Conservation (phyloP, 345 rosid genomes). For the Combretum micranthum region DNA sequence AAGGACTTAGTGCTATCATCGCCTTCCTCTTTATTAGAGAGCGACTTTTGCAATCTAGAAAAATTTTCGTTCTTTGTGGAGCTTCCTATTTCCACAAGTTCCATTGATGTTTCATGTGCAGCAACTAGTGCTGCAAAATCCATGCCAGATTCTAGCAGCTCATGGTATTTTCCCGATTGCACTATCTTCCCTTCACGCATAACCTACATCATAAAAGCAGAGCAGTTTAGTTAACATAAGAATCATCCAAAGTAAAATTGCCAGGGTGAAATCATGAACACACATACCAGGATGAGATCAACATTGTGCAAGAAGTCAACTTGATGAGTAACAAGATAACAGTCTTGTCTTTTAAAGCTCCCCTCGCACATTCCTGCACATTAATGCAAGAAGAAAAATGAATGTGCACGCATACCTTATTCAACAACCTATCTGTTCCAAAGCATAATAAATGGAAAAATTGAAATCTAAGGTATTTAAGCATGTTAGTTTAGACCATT, state of each 20-base stretch:
- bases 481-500: too few relatives aligned
- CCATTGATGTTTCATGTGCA: conserved; percentile 83
- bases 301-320: conserved; percentile 91
- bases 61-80: conserved; percentile 17
- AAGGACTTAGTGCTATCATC: conserved; percentile 42
- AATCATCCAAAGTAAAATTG: background rate
- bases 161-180: conserved; percentile 74
- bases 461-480: too few relatives aligned
- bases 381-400: background rate
- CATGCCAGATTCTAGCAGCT: conserved; percentile 43
- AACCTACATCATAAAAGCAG: conserved; percentile 32
- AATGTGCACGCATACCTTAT: too few relatives aligned
- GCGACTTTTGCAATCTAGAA: conserved; percentile 29
- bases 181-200: conserved; percentile 88
- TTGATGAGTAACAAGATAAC: conserved; percentile 90
- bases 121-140: conserved; percentile 79
- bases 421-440: too few relatives aligned
- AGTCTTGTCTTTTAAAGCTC: conserved; percentile 79
- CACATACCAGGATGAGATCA: conserved; percentile 64
- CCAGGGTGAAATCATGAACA: background rate
- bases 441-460: too few relatives aligned
- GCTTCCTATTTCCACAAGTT: conserved; percentile 59
- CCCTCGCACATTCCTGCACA: conserved; percentile 78
- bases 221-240: background rate
- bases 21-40: conserved; percentile 29